phyloP scores from a whole-genome alignment of 176 grass and related monocot genomes.

The Paspalum notatum region DNA sequence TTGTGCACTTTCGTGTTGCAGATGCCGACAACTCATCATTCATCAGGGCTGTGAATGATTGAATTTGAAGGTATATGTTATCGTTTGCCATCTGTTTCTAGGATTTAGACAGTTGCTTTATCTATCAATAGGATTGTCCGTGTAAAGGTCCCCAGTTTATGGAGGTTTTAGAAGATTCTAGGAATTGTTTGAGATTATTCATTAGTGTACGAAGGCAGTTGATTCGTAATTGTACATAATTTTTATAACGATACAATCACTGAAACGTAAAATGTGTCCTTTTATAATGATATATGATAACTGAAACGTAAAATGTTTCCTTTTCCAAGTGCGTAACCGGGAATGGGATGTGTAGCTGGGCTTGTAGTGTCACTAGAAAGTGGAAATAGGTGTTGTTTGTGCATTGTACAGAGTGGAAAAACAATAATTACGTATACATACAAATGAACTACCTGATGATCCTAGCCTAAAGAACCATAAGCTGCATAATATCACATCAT shows the following conservation, averaged over 20 bases:
- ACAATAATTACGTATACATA: too few relatives aligned
- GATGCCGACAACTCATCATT: neutral
- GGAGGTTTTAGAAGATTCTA: constrained; percentile 32
- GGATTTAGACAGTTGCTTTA: constrained; percentile 33
- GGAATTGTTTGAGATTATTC: constrained; percentile 26
- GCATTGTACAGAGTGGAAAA: too few relatives aligned
- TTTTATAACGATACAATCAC: constrained; percentile 14
- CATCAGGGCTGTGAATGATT: constrained; percentile 21
- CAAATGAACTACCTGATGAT: too few relatives aligned
- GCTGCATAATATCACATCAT: neutral
- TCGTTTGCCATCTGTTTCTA: constrained; percentile 12
- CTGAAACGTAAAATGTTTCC: constrained; percentile 2
- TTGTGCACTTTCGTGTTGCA: neutral
- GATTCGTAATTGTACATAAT: constrained; percentile 40
- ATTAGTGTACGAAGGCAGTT: neutral
- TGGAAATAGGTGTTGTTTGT: too few relatives aligned
- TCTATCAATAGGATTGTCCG: constrained; percentile 16
- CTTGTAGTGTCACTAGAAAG: too few relatives aligned
- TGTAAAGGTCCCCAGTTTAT: constrained; percentile 17
- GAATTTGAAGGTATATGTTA: constrained; percentile 26
- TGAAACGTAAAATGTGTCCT: constrained; percentile 7
- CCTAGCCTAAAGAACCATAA: too few relatives aligned
- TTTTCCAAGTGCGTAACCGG: neutral
- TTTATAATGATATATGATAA: constrained; percentile 10
- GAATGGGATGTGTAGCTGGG: neutral